Evolutionary conservation across 305 asterid genomes (phyloP).

Genomic region (Fraxinus xanthoxyloides): DNA sequence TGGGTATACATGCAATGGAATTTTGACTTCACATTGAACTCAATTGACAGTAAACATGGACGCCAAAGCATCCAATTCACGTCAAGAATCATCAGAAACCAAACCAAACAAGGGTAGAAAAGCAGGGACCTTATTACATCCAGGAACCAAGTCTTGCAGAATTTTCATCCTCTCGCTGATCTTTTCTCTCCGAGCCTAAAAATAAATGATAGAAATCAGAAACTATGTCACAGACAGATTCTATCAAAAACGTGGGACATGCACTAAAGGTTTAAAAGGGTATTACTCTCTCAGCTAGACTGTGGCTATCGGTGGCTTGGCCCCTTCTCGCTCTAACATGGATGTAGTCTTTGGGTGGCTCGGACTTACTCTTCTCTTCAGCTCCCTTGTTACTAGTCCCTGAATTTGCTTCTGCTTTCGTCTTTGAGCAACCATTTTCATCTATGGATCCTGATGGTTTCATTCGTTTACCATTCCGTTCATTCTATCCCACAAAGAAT

Average conservation of each 20-base stretch:
- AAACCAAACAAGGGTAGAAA: conserved; percentile 9
- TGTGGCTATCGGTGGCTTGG: conserved; percentile 96
- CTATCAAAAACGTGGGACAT: neutral
- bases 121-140: conserved; percentile 75
- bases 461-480: conserved; percentile 42
- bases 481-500: conserved; percentile 39
- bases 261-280: neutral
- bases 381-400: conserved; percentile 47
- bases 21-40: neutral
- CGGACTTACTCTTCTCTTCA: conserved; percentile 53
- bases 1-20: neutral
- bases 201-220: conserved; percentile 25
- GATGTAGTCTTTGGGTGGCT: conserved; percentile 87
- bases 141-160: conserved; percentile 92
- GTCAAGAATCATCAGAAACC: neutral
- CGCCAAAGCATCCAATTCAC: conserved; percentile 5
- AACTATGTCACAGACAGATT: neutral
- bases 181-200: conserved; percentile 90
- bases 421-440: conserved; percentile 39
- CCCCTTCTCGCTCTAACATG: conserved; percentile 98
- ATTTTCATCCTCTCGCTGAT: conserved; percentile 97
- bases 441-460: conserved; percentile 40
- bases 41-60: neutral
- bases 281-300: conserved; percentile 85
- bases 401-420: conserved; percentile 54